These are phyloP conservation scores for Rhypophila decipiens DNA, from an alignment of 495 filamentous ascomycete genomes.

Conservation along the genomic window DNA sequence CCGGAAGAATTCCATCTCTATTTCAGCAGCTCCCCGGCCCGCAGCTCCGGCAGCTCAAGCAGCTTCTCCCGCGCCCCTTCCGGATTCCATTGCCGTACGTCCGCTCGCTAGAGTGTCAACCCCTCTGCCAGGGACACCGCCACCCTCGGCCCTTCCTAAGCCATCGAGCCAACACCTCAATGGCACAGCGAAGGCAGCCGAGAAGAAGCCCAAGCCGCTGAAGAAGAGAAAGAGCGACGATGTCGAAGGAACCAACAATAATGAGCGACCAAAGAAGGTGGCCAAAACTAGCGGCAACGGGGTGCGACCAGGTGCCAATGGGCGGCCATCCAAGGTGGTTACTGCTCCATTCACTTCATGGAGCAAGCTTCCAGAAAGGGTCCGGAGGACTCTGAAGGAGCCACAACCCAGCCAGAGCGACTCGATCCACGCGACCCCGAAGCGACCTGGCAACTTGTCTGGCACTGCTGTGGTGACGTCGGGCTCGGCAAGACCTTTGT, in stretches of 20 bases:
- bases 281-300: conserved; percentile 23
- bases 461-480: too few species aligned
- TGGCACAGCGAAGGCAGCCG: not conserved
- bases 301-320: conserved; percentile 9
- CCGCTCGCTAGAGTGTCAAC: conserved; percentile 11
- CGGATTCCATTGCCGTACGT: conserved; percentile 23
- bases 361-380: conserved; percentile 11
- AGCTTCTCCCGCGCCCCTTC: not conserved
- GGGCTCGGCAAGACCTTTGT: too few species aligned
- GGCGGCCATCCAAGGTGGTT: conserved; percentile 16
- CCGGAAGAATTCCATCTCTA: conserved; percentile 23
- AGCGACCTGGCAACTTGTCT: too few species aligned
- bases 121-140: conserved; percentile 7
- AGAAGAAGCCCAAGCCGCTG: conserved; percentile 18
- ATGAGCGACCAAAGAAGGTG: conserved; percentile 32
- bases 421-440: too few species aligned
- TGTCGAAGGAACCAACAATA: conserved; percentile 11
- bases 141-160: not conserved
- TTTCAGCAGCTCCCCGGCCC: conserved; percentile 13
- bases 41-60: not conserved
- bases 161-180: conserved; percentile 4
- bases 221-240: conserved; percentile 33
- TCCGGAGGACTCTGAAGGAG: not conserved
- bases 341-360: conserved; percentile 12
- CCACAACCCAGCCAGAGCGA: not conserved